Evolutionary conservation across 805 yeast species (phyloP).

Genomic region (Saturnispora galanensis): DNA sequence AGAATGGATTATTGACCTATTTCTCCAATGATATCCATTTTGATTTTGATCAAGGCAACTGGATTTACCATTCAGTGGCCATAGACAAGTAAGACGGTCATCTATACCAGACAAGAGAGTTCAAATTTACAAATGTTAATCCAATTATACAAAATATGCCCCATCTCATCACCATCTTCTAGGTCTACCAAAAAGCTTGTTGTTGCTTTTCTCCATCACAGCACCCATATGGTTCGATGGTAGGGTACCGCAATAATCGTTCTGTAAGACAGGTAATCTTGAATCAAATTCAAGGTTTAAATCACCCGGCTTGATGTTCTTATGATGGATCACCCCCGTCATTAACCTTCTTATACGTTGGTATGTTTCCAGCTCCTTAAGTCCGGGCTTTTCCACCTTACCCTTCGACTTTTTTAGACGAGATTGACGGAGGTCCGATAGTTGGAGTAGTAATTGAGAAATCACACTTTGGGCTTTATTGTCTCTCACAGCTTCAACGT

Average conservation of each 20-base stretch:
- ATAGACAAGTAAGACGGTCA: background rate
- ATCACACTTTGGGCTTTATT: conserved; percentile 30
- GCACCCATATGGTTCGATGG: conserved; percentile 39
- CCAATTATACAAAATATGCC: background rate
- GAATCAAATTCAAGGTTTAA: conserved; percentile 29
- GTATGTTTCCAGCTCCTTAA: conserved; percentile 7
- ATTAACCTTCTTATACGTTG: conserved; percentile 32
- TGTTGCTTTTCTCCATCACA: conserved; percentile 4
- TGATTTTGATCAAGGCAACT: conserved; percentile 4
- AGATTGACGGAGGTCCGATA: conserved; percentile 40
- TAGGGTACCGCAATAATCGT: conserved; percentile 68
- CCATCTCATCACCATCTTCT: conserved; percentile 4
- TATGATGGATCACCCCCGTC: conserved; percentile 27
- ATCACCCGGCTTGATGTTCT: conserved; percentile 23
- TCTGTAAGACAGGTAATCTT: conserved; percentile 57
- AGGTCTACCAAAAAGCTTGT: conserved; percentile 1
- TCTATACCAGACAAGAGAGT: background rate
- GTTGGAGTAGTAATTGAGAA: conserved; percentile 34
- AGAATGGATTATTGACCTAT: conserved; percentile 5
- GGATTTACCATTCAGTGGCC: background rate
- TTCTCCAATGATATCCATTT: background rate
- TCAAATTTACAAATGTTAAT: background rate
- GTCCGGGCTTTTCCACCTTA: conserved; percentile 4
- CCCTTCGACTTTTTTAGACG: conserved; percentile 23
- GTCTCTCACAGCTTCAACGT: conserved; percentile 17